These are phyloP conservation scores for Aspergillus sp. DNA, from an alignment of 2,329 filamentous ascomycete species.

Conservation along the genomic window DNA sequence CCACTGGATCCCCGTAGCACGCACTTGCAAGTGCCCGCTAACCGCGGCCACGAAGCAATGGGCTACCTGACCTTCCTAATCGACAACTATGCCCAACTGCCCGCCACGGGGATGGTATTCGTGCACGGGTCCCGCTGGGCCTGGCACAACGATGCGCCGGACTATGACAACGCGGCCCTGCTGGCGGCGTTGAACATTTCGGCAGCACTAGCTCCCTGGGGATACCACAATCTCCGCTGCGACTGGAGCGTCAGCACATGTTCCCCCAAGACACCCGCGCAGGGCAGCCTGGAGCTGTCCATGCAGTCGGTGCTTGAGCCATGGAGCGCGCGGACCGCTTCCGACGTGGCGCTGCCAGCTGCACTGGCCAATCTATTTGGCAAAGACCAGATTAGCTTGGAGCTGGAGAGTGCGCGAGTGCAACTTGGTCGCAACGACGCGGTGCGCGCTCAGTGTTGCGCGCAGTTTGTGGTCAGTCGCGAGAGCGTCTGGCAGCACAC, in stretches of 20 bases:
- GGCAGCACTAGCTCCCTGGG: constrained; percentile 39
- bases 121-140: constrained; percentile 48
- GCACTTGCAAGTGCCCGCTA: constrained; percentile 48
- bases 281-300: constrained; percentile 46
- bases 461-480: constrained; percentile 57
- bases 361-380: constrained; percentile 41
- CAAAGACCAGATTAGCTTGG: constrained; percentile 22
- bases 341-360: constrained; percentile 40
- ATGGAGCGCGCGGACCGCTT: constrained; percentile 46
- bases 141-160: constrained; percentile 49
- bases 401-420: neutral
- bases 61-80: constrained; percentile 51
- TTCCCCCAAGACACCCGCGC: constrained; percentile 34
- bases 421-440: constrained; percentile 46
- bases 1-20: constrained; percentile 26
- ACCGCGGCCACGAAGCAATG: constrained; percentile 52
- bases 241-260: constrained; percentile 54
- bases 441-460: constrained; percentile 55
- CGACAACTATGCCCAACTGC: constrained; percentile 48
- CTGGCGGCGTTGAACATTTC: constrained; percentile 43
- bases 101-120: constrained; percentile 44
- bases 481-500: constrained; percentile 53
- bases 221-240: constrained; percentile 55
- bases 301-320: constrained; percentile 43
- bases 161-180: constrained; percentile 50